Evolutionary conservation across 495 filamentous ascomycete species (phyloP), one percentile per base, ranked within the genome.

Genomic region (Glonium stellatum): DNA sequence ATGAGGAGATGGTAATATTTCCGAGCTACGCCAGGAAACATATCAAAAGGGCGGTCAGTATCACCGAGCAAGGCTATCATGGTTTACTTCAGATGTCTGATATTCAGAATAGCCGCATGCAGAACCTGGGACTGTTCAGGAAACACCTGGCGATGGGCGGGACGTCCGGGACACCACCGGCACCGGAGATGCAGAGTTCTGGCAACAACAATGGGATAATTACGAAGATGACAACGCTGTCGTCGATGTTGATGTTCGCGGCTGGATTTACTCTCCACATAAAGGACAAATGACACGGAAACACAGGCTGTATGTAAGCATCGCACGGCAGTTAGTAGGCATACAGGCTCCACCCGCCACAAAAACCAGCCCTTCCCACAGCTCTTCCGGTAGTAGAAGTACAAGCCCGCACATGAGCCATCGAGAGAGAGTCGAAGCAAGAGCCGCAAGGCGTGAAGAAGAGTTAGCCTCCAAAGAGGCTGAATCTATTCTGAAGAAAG

Each of bases 1-100:
- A 88, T 62, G 92, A 96, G 73, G 89, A 97, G 76, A 88, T 99
- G 84, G 80, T 97, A 11, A 67, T 97, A 13, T 99, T 97, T 68
- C 93, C 93, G 8, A 92, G 89, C 66, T 95, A 97, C 75, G 87
- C 88, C 46, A 78, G 88, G 70, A 79, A 78, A 66, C 80, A 95
- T 71, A 69, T 79, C n/a, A 83, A 78, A 65, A 68, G 56, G 48
- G 67, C 66, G 66, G 65, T 58, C 69, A 57, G 71, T 63, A 34
- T 15, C 34, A n/a, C 52, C 21, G 1, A 27, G 25, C 23, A 46
- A 11, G 1, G 8, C 18, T 22, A 44, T 22, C 19, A 25, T 31
- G 9, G 1, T 18, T 23, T 15, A 6, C 11, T n/a, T 37, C n/a
- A 18, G 21, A 25, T 39, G 15, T 37, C 8, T 35, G 50, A 58